Evolutionary conservation across 768 basidiomycete genomes (phyloP).

Genomic region (Xerocomus potaroensis): DNA sequence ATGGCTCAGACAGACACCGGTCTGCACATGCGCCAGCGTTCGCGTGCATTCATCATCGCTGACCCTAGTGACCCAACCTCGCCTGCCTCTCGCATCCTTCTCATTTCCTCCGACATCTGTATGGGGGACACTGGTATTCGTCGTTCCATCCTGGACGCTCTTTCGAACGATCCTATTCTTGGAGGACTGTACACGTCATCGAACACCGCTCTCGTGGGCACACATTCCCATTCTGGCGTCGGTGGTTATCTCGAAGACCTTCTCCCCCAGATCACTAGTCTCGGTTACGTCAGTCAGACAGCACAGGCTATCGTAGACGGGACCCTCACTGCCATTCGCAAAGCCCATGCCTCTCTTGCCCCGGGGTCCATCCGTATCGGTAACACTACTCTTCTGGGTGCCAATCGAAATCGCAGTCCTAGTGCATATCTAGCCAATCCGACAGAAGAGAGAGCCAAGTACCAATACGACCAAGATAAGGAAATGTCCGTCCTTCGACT

Average conservation of each 20-base stretch:
- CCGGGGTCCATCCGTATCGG: constrained; percentile 60
- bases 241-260: constrained; percentile 78
- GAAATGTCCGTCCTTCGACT: constrained; percentile 66
- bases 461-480: constrained; percentile 72
- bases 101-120: constrained; percentile 79
- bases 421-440: constrained; percentile 77
- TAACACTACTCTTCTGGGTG: constrained; percentile 63
- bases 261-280: constrained; percentile 69
- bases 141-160: constrained; percentile 56
- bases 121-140: constrained; percentile 80
- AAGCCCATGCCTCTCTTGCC: constrained; percentile 59
- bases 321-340: constrained; percentile 62
- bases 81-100: constrained; percentile 59
- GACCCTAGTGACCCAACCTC: constrained; percentile 30
- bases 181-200: constrained; percentile 60
- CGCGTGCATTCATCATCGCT: constrained; percentile 73
- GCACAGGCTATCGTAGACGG: constrained; percentile 70
- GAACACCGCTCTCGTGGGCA: constrained; percentile 75
- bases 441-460: constrained; percentile 58
- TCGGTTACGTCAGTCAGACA: constrained; percentile 69
- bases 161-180: constrained; percentile 45
- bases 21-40: constrained; percentile 74
- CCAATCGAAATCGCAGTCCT: constrained; percentile 72
- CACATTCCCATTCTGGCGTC: constrained; percentile 73
- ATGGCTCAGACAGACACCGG: constrained; percentile 66